These are phyloP conservation scores for Falciphora oryzae DNA, from an alignment of 2,329 filamentous ascomycete species.

Conservation along the genomic window DNA sequence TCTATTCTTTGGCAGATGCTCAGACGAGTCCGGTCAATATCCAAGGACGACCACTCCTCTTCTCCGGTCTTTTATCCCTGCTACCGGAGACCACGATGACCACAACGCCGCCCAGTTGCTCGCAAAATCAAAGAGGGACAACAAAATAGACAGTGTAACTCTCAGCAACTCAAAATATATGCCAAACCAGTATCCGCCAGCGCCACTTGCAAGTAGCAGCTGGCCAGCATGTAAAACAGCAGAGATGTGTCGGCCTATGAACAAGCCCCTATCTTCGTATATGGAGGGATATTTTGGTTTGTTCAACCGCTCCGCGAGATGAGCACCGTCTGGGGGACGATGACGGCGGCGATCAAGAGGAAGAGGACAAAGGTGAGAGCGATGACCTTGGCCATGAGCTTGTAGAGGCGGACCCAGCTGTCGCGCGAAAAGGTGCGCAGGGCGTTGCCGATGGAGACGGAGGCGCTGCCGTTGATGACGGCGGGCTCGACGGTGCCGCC, in stretches of 20 bases:
- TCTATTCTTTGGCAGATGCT: not conserved
- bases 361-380: slow-evolving; percentile 44
- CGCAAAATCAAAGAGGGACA: not conserved
- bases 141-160: not conserved
- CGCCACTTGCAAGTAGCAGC: not conserved
- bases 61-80: not conserved
- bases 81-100: not conserved
- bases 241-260: not conserved
- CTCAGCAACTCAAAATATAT: not conserved
- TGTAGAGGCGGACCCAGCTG: slow-evolving; percentile 66
- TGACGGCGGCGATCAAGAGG: slow-evolving; percentile 39
- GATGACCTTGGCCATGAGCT: slow-evolving; percentile 69
- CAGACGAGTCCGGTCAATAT: not conserved
- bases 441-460: slow-evolving; percentile 66
- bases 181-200: not conserved
- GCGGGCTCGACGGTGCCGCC: slow-evolving; percentile 69
- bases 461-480: slow-evolving; percentile 66
- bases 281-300: not conserved
- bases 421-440: slow-evolving; percentile 72
- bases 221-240: not conserved
- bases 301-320: slow-evolving; percentile 17
- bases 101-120: not conserved
- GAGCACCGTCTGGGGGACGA: slow-evolving; percentile 47
- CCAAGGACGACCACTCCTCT: not conserved
- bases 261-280: not conserved